A percentile compares a stretch with the other conserved stretches of the same genome.
Evolutionary conservation across 1,284 basidiomycete species (phyloP).

Genomic region (Puccinia sorghi): DNA sequence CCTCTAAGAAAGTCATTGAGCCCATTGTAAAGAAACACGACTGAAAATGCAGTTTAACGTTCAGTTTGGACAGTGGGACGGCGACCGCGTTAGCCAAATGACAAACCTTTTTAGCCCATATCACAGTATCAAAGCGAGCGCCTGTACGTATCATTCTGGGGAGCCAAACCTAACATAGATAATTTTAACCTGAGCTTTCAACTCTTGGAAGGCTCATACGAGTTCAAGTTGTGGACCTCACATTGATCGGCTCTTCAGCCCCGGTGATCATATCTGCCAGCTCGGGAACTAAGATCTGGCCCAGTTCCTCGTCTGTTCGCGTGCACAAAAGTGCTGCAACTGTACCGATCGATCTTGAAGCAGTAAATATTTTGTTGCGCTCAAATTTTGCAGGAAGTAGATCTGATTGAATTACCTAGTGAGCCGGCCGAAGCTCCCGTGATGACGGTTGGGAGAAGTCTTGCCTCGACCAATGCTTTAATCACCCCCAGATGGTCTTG

Average conservation of each 20-base stretch:
- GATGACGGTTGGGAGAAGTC: slow-evolving; percentile 82
- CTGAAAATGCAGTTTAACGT: slow-evolving; percentile 55
- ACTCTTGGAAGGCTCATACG: neutral
- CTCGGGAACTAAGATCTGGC: slow-evolving; percentile 72
- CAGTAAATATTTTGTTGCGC: neutral
- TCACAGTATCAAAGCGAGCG: slow-evolving; percentile 84
- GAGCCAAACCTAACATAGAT: slow-evolving; percentile 66
- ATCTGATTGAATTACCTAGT: slow-evolving; percentile 60
- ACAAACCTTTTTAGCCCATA: slow-evolving; percentile 84
- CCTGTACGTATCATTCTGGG: slow-evolving; percentile 81
- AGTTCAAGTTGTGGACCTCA: neutral
- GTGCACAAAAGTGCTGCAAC: slow-evolving; percentile 74
- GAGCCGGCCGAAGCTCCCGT: slow-evolving; percentile 89
- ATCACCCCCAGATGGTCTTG: slow-evolving; percentile 81
- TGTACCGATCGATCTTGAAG: neutral
- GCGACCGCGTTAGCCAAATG: slow-evolving; percentile 52
- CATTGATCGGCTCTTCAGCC: slow-evolving; percentile 69
- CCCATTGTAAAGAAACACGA: slow-evolving; percentile 86
- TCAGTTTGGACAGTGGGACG: slow-evolving; percentile 52
- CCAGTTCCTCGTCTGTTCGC: slow-evolving; percentile 84
- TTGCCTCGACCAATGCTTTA: slow-evolving; percentile 83
- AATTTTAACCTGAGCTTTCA: neutral
- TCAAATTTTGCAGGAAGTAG: neutral
- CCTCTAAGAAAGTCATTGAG: slow-evolving; percentile 92
- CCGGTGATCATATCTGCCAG: slow-evolving; percentile 86